These are phyloP conservation scores for Ehretia macrophylla DNA, from an alignment of 257 asterid genomes.

Conservation along the genomic window DNA sequence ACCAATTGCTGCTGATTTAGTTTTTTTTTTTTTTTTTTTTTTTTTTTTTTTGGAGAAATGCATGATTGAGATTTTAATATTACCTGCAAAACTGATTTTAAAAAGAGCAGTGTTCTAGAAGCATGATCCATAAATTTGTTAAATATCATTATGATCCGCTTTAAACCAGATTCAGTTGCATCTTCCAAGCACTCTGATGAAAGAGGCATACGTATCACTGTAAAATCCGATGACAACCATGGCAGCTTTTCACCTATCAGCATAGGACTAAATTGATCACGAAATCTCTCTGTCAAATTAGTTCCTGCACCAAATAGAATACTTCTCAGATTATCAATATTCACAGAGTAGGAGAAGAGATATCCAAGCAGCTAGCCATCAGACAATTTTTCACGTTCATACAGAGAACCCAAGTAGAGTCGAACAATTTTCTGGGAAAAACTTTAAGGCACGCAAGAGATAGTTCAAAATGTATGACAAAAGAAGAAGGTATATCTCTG, in stretches of 20 bases:
- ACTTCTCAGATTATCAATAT: conserved; percentile 1
- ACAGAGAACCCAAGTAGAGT: no score
- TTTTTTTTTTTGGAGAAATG: not conserved
- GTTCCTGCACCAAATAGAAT: conserved; percentile 55
- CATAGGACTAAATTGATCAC: conserved; percentile 87
- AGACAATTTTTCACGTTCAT: no score
- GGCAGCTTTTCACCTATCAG: conserved; percentile 60
- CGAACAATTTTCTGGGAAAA: no score
- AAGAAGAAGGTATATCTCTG: no score
- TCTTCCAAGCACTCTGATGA: conserved; percentile 58
- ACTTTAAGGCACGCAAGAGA: no score
- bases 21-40: not conserved
- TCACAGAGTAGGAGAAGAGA: not conserved
- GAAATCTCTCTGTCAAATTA: conserved; percentile 66
- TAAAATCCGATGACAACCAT: conserved; percentile 66
- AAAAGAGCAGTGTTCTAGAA: conserved; percentile 57
- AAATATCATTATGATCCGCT: conserved; percentile 41
- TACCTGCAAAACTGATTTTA: conserved; percentile 84
- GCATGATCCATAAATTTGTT: conserved; percentile 74
- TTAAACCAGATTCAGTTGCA: conserved; percentile 47
- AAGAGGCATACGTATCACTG: conserved; percentile 87
- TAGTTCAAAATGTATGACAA: no score
- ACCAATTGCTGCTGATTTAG: not conserved
- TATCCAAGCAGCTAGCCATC: not conserved
- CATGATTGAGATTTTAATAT: conserved; percentile 2